phyloP scores from a whole-genome alignment of 2,329 filamentous ascomycete species.

The Lachnellula occidentalis region DNA sequence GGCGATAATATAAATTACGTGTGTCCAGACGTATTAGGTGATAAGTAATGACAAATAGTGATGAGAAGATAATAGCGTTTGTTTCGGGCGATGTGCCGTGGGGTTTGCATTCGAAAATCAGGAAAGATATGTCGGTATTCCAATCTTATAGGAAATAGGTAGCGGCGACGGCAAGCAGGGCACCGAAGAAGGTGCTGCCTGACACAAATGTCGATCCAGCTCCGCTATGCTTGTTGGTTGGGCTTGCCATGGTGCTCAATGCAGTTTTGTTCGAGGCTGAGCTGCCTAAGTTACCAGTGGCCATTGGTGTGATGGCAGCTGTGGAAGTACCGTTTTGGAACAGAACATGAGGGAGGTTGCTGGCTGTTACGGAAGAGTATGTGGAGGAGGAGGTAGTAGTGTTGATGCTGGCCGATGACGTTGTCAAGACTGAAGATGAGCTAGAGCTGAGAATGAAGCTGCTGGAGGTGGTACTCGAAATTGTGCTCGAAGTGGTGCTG shows the following conservation, averaged over 20 bases:
- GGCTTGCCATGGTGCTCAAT: not conserved
- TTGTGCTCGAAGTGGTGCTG: not conserved
- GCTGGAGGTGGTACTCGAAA: not conserved
- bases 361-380: conserved; percentile 8
- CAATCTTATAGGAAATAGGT: conserved; percentile 16
- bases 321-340: conserved; percentile 20
- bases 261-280: not conserved
- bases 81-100: not conserved
- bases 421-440: conserved; percentile 5
- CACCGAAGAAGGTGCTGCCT: conserved; percentile 15
- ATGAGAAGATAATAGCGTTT: conserved; percentile 1
- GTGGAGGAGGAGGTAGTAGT: conserved; percentile 1
- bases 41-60: conserved; percentile 1
- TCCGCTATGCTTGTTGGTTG: conserved; percentile 15
- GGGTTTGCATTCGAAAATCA: not conserved
- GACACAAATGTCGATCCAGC: conserved; percentile 16
- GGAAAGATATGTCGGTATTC: conserved; percentile 1
- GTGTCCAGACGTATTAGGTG: conserved; percentile 28
- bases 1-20: conserved; percentile 22
- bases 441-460: conserved; percentile 8
- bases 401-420: conserved; percentile 13
- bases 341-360: conserved; percentile 21
- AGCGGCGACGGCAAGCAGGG: conserved; percentile 18
- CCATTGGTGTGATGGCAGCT: conserved; percentile 2
- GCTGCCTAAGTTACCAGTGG: not conserved